Evolutionary conservation across 169 alveolate genomes (phyloP).

Genomic region (Perkinsus chesapeaki): DNA sequence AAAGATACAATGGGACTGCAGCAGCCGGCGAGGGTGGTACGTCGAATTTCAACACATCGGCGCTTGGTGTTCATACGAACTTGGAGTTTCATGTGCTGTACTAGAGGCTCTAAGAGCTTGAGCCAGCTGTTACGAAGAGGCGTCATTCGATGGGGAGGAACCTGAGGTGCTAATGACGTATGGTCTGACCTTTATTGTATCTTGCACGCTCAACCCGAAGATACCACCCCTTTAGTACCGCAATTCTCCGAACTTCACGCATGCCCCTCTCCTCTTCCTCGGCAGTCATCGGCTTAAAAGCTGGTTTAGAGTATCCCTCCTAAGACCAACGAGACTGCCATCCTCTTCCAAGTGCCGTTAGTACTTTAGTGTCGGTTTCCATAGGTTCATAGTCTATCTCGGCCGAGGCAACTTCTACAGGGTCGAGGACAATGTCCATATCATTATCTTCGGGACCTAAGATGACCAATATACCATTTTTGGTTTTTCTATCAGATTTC

Average conservation of each 20-base stretch:
- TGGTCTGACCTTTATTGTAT: background rate
- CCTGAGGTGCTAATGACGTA: conserved; percentile 21
- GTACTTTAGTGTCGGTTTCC: background rate
- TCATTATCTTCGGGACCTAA: background rate
- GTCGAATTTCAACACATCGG: conserved; percentile 76
- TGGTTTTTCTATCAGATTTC: background rate
- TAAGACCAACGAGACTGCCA: background rate
- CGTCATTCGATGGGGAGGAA: conserved; percentile 82
- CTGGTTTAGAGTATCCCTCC: background rate
- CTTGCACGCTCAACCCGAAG: background rate
- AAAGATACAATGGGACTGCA: conserved; percentile 7
- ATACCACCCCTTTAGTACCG: background rate
- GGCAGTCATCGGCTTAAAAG: background rate
- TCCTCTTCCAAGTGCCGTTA: background rate
- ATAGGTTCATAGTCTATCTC: background rate
- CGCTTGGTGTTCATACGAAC: conserved; percentile 86
- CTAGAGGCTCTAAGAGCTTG: conserved; percentile 80
- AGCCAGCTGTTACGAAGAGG: conserved; percentile 85
- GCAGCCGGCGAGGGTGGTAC: background rate
- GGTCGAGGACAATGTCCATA: background rate
- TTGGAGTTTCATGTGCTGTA: conserved; percentile 87
- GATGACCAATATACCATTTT: background rate
- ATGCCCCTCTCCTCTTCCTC: background rate
- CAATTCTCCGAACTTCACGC: background rate
- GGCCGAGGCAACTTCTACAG: background rate